Conservation (phyloP, 306 rosid genomes). For the Gynostemma pentaphyllum region DNA sequence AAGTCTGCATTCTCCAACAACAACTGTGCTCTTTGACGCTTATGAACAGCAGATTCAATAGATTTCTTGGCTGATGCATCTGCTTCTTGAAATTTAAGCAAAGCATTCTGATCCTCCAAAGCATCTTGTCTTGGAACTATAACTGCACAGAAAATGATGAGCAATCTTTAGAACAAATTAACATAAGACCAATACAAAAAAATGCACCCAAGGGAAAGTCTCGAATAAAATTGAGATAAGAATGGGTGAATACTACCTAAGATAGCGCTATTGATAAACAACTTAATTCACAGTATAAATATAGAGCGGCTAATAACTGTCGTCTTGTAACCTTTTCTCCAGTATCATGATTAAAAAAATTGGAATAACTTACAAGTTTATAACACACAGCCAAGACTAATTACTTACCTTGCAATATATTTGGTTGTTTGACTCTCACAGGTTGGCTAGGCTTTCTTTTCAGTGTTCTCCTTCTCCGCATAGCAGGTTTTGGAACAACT, state of each 20-base stretch:
- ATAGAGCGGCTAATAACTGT: no score
- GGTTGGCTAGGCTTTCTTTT: constrained; percentile 53
- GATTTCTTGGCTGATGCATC: constrained; percentile 31
- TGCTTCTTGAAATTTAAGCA: constrained; percentile 35
- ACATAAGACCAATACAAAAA: no score
- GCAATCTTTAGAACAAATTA: not conserved
- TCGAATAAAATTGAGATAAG: no score
- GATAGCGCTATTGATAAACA: no score
- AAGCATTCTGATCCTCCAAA: constrained; percentile 33
- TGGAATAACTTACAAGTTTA: no score
- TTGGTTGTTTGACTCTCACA: constrained; percentile 38
- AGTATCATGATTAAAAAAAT: no score
- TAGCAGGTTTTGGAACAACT: constrained; percentile 30
- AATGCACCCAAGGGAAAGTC: no score
- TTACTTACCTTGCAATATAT: constrained; percentile 46
- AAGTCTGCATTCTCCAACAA: constrained; percentile 62
- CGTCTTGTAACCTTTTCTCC: no score
- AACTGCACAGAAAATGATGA: constrained; percentile 22
- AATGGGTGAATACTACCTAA: no score
- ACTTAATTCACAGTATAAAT: no score
- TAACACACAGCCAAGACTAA: no score
- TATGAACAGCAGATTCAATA: constrained; percentile 34
- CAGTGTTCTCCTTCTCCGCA: constrained; percentile 53
- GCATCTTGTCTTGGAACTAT: constrained; percentile 32
- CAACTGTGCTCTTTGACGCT: constrained; percentile 50